Base-by-base conservation (phyloP, 257 asterid genomes). In the Solanum ahanhuiri region DNA sequence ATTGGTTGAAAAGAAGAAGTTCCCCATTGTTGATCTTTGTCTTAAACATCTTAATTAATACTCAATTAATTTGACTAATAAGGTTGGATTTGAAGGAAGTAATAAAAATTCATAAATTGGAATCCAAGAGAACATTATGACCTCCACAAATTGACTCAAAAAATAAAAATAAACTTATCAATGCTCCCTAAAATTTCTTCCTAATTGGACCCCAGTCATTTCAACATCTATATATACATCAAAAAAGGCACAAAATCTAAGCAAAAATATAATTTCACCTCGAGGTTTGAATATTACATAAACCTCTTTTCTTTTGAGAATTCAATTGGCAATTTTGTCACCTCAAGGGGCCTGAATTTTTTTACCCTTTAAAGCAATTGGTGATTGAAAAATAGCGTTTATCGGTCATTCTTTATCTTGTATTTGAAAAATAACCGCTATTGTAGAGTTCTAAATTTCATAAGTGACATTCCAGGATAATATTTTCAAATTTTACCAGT, bases 371-470 rank as follows among this genome's bases (percentile, higher is more conserved):
- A 66, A 67, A 28, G n/a, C 75, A 67, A 28, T 14, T 1, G 4
- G 5, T 66, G 3, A 11, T 67, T 2, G 37, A 67, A 30, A 66
- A 67, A 67, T 69, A 14, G 18, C 3, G 6, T 30, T 28, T 30
- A 28, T 6, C 0, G 0, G n/a, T 2, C n/a, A 30, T 3, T 69
- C 7, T 17, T 67, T 1, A 28, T 1, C 22, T 7, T 1, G 9
- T 12, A 1, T 66, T 12, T 4, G 1, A 6, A 66, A 66, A 66
- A 11, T 66, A 66, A 5, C 0, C 1, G 3, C 17, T 12, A 28
- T 2, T 3, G 0, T 28, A 3, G 6, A 67, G 34, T 67, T 67
- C 0, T 64, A 25, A 64, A 64, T 64, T 64, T 23, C 5, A 64
- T 12, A 0, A 0, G 17, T 2, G 72, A 66, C 0, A 25, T 4